phyloP scores from a whole-genome alignment of 306 rosid genomes.

The Ormosia emarginata region DNA sequence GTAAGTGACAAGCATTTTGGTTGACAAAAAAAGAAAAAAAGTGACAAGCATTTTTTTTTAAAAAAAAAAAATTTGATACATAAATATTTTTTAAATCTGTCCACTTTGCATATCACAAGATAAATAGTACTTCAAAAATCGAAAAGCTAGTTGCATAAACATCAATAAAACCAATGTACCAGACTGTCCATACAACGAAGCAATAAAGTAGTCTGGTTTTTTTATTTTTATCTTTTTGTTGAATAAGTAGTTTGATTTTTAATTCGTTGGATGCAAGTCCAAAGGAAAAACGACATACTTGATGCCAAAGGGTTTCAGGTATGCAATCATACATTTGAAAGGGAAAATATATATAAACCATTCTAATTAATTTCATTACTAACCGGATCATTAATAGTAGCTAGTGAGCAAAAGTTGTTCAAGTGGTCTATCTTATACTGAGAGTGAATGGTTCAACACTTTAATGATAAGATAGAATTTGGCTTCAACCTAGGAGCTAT shows the following conservation, averaged over 20 bases:
- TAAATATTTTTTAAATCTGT: neutral
- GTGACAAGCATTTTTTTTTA: neutral
- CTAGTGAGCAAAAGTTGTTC: no score
- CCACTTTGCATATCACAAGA: constrained; percentile 30
- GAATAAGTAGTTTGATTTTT: neutral
- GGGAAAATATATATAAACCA: neutral
- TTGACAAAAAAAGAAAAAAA: no score
- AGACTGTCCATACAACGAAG: neutral
- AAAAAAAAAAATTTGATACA: no score
- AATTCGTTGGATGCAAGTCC: neutral
- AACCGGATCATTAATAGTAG: neutral
- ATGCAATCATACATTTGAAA: neutral
- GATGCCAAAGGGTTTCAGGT: neutral
- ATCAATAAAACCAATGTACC: neutral
- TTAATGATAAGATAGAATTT: no score
- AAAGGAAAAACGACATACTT: constrained; percentile 6
- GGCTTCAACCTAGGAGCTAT: no score
- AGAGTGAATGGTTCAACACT: neutral
- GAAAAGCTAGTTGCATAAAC: neutral
- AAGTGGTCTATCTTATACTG: neutral
- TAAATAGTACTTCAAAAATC: constrained; percentile 17
- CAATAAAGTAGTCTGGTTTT: neutral
- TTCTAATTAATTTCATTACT: neutral
- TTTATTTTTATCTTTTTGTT: neutral
- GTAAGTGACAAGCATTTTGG: no score